Evolutionary conservation across 2,329 filamentous ascomycete species (phyloP).

Genomic region (Colletotrichum sublineola): DNA sequence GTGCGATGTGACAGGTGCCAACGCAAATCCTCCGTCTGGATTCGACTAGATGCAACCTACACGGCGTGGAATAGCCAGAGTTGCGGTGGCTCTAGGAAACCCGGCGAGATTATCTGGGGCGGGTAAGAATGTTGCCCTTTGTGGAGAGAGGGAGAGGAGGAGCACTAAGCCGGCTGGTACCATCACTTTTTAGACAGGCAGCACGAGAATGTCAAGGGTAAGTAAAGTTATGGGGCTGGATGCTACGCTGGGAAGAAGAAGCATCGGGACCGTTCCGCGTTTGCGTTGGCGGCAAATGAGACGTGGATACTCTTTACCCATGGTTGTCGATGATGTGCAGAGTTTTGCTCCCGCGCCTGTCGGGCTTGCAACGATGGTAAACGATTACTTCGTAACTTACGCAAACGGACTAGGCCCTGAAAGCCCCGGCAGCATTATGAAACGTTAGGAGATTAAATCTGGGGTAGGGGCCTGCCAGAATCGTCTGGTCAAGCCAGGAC

Average conservation of each 20-base stretch:
- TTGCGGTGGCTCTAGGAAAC: not conserved
- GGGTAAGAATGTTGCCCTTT: not conserved
- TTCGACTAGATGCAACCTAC: not conserved
- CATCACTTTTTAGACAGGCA: conserved; percentile 1
- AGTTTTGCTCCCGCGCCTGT: not conserved
- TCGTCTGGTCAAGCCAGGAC: not conserved
- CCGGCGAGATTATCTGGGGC: not conserved
- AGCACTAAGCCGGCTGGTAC: not conserved
- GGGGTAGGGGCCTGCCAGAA: conserved; percentile 1
- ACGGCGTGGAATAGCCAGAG: not conserved
- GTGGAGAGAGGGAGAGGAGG: not conserved
- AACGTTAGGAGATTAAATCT: not conserved
- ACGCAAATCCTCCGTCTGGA: not conserved
- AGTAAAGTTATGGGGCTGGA: not conserved
- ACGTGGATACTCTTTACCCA: not conserved
- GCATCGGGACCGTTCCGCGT: conserved; percentile 13
- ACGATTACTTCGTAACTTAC: not conserved
- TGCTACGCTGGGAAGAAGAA: conserved; percentile 23
- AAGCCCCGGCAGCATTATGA: no score
- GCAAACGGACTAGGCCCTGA: not conserved
- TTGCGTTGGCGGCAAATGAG: not conserved
- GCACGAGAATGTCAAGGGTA: not conserved
- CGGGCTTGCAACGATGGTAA: conserved; percentile 1
- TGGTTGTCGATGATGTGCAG: not conserved
- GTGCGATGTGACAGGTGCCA: conserved; percentile 13